Evolutionary conservation across 2,329 filamentous ascomycete species (phyloP), one percentile per base, ranked within the genome.

Genomic region (Penicillium decumbens): DNA sequence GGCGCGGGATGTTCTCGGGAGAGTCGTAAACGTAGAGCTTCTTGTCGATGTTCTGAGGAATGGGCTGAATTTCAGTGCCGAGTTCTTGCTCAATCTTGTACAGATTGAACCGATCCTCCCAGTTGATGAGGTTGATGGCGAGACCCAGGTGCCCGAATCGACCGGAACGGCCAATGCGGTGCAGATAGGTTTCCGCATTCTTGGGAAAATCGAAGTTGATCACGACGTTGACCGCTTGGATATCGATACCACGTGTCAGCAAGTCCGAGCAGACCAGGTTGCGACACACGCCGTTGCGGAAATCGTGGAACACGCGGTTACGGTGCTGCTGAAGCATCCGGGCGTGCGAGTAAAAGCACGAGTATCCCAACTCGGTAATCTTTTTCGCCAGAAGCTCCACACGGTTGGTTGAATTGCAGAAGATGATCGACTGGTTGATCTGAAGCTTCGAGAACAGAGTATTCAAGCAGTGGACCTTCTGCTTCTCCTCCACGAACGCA

Each of bases 161-260:
- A 60, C 93, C 93, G 44, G 93, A 98, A 68, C 93, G 89, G 77
- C 93, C 93, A 68, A 98, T 98, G 61, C 93, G 89, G 75, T 98
- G 93, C 50, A 98, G 84, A 68, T 98, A 98, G 0, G 93, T 98
- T 75, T 98, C 93, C 13, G 93, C 95, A 65, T 98, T 98, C 77
- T 98, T 98, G 47, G 93, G 93, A 71, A 98, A 98, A 67, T 98
- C 93, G 66, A 98, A 98, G 77, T 98, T 98, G 82, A 98, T 98
- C 68, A 98, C 93, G 47, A 98, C 93, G 64, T 98, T 98, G 66
- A 98, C 93, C 46, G 93, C 93, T 73, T 98, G 93, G 58, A 98
- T 98, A 75, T 98, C 93, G 65, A 98, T 98, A 83, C 93, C 93
- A 74, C 93, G 91, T 56, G 93, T 98, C 57, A 98, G 81, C 33